A percentile compares a stretch with the other conserved stretches of the same genome.
Conservation (phyloP, 106 monocot genomes). For the Vanilla planifolia region DNA sequence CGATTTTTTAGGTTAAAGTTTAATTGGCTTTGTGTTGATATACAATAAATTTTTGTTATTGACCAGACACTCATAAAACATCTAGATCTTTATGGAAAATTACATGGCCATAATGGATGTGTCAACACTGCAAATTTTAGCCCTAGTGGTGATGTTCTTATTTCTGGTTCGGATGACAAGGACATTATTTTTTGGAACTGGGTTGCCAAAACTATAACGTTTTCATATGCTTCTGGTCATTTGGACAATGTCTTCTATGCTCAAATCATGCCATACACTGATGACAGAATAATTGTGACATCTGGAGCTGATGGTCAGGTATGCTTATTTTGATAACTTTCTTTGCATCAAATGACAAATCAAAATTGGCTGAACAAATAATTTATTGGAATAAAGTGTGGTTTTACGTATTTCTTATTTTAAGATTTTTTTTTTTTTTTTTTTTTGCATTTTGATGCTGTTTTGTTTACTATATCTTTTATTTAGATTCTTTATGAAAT, state of each 20-base stretch:
- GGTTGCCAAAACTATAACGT: constrained; percentile 34
- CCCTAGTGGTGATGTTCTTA: constrained; percentile 51
- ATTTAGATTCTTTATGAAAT: no score
- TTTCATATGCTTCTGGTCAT: constrained; percentile 77
- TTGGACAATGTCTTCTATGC: constrained; percentile 75
- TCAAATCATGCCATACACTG: constrained; percentile 76
- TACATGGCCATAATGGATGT: constrained; percentile 67
- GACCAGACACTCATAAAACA: constrained; percentile 50
- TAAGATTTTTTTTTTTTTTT: not conserved
- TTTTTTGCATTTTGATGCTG: no score
- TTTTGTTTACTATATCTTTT: no score
- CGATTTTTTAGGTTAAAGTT: not conserved
- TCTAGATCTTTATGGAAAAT: constrained; percentile 45
- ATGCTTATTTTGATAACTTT: constrained; percentile 1
- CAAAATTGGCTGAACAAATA: not conserved
- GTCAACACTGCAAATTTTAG: constrained; percentile 82
- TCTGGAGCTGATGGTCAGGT: constrained; percentile 94
- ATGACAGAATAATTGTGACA: constrained; percentile 67
- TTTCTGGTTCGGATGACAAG: constrained; percentile 86
- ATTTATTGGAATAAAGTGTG: no score
- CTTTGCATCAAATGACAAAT: not conserved
- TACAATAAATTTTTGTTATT: not conserved
- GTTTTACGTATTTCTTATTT: no score
- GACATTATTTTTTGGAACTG: constrained; percentile 83
- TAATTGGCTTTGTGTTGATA: not conserved